A percentile compares a stretch with the other conserved stretches of the same genome.
Conservation (phyloP, 768 basidiomycete species). For the Pulveroboletus sp. region DNA sequence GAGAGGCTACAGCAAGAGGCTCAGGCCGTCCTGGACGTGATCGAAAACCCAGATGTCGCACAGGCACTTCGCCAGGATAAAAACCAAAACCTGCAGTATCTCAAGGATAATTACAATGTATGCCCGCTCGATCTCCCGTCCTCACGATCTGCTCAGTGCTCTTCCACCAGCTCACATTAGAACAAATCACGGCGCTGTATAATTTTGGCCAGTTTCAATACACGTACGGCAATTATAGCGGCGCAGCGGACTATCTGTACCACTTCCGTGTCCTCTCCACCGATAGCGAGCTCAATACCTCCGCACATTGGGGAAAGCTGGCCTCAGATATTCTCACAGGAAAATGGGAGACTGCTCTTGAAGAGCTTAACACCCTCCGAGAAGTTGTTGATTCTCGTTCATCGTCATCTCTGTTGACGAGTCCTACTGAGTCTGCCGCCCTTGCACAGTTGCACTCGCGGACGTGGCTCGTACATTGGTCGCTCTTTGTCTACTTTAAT, state of each 20-base stretch:
- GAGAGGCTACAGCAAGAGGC: constrained; percentile 86
- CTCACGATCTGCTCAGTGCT: constrained; percentile 2
- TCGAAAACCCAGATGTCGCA: constrained; percentile 94
- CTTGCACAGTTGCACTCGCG: constrained; percentile 88
- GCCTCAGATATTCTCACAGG: constrained; percentile 94
- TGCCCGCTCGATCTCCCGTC: constrained; percentile 23
- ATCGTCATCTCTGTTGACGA: constrained; percentile 44
- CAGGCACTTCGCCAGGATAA: constrained; percentile 94
- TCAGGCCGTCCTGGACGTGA: constrained; percentile 89
- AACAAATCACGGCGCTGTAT: constrained; percentile 94
- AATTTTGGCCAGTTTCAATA: constrained; percentile 99
- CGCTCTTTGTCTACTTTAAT: constrained; percentile 97
- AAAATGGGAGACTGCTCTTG: constrained; percentile 90
- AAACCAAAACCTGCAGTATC: constrained; percentile 90
- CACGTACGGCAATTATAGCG: constrained; percentile 96
- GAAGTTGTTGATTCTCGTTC: constrained; percentile 84
- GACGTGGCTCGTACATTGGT: constrained; percentile 97
- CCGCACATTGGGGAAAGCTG: constrained; percentile 98
- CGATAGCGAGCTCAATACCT: constrained; percentile 87
- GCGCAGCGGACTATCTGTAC: constrained; percentile 96
- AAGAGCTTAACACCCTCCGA: constrained; percentile 92
- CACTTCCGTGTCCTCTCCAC: constrained; percentile 98
- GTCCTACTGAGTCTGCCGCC: constrained; percentile 56
- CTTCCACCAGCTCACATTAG: constrained; percentile 71
- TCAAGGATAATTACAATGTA: constrained; percentile 90